Percentiles rank a stretch among this genome's conserved stretches.
These are phyloP conservation scores for Beauveria bassiana DNA, from an alignment of 2,329 filamentous ascomycete species.

Conservation along the genomic window DNA sequence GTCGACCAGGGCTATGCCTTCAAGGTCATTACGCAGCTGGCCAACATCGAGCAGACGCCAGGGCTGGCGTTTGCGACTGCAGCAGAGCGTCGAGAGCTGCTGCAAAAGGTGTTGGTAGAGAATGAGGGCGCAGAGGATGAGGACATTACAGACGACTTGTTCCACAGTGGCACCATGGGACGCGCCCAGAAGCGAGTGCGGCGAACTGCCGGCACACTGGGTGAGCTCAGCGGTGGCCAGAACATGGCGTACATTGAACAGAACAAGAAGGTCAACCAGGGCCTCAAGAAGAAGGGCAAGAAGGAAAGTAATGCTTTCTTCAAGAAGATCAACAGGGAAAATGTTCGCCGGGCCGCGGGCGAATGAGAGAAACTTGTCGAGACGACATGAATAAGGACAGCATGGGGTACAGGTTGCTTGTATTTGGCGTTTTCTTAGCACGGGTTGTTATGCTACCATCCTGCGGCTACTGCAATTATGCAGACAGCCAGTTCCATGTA, in stretches of 20 bases:
- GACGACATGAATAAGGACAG: background rate
- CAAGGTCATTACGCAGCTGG: conserved; percentile 94
- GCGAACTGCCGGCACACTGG: conserved; percentile 76
- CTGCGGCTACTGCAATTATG: background rate
- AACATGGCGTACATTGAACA: conserved; percentile 96
- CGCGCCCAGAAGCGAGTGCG: conserved; percentile 52
- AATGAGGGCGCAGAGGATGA: conserved; percentile 71
- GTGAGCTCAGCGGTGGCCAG: conserved; percentile 81
- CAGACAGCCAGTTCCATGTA: background rate
- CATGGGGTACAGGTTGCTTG: background rate
- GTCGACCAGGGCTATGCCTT: conserved; percentile 98
- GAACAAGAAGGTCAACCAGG: conserved; percentile 59
- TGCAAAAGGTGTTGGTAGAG: conserved; percentile 83
- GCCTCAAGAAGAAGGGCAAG: conserved; percentile 30
- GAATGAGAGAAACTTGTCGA: conserved; percentile 13
- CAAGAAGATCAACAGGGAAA: conserved; percentile 36
- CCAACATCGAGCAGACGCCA: conserved; percentile 79
- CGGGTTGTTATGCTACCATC: background rate
- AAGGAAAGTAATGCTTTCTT: conserved; percentile 33
- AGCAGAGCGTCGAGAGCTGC: conserved; percentile 72
- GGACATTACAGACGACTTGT: conserved; percentile 44
- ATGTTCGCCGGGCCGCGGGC: conserved; percentile 28
- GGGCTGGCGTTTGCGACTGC: conserved; percentile 74
- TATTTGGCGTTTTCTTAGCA: background rate
- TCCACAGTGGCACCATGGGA: conserved; percentile 37